phyloP scores from a whole-genome alignment of 2,329 filamentous ascomycete genomes.

The Aureobasidium uvarum region DNA sequence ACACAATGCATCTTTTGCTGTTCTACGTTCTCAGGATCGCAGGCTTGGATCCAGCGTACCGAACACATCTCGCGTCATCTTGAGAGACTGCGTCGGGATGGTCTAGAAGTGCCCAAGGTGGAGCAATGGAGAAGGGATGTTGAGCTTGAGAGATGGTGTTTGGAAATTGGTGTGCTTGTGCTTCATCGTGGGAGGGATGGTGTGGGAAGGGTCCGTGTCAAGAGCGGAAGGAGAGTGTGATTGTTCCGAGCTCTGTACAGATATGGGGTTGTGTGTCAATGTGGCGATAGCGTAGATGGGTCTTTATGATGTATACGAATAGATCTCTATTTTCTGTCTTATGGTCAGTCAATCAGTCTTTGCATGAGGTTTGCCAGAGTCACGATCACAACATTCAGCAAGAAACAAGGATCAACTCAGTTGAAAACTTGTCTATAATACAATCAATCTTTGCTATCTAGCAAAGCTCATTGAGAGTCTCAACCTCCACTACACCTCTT shows the following conservation, averaged over 20 bases:
- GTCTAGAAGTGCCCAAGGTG: conserved; percentile 36
- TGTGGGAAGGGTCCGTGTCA: background rate
- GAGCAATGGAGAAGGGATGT: conserved; percentile 41
- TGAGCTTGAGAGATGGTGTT: conserved; percentile 42
- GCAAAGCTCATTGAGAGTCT: too few species aligned
- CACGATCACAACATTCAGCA: too few species aligned
- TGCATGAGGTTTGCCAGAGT: too few species aligned
- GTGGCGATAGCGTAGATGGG: background rate
- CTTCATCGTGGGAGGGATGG: background rate
- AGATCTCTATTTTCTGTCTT: background rate
- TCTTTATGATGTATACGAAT: background rate
- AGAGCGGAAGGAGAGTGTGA: background rate
- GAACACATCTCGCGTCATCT: conserved; percentile 84
- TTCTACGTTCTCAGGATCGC: conserved; percentile 60
- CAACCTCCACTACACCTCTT: too few species aligned
- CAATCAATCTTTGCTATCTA: too few species aligned
- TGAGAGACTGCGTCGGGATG: conserved; percentile 54
- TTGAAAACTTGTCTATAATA: too few species aligned
- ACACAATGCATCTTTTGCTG: conserved; percentile 66
- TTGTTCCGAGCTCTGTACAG: background rate
- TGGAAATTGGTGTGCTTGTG: conserved; percentile 42
- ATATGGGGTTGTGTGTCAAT: background rate
- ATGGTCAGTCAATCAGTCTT: too few species aligned
- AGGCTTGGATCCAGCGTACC: conserved; percentile 77
- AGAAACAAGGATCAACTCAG: too few species aligned